Evolutionary conservation across 1,139 yeast species (phyloP).

Genomic region (Magnusiomyces fungicola): DNA sequence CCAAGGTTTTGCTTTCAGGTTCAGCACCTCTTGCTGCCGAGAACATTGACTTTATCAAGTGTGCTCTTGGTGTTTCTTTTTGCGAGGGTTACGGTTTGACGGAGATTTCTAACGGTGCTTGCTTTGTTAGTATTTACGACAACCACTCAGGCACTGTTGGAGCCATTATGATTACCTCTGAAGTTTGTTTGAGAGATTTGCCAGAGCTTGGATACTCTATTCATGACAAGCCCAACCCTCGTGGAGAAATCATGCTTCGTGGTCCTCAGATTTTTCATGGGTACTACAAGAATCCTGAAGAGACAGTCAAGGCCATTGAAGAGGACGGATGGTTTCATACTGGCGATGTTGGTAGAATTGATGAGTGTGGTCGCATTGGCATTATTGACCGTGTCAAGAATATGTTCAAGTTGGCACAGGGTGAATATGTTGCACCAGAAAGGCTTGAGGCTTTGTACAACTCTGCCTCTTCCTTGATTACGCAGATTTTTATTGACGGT

Average conservation of each 20-base stretch:
- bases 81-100: constrained; percentile 74
- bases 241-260: constrained; percentile 56
- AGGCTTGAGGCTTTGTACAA: constrained; percentile 61
- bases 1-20: constrained; percentile 45
- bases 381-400: constrained; percentile 74
- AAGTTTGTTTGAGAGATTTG: constrained; percentile 54
- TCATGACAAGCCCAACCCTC: constrained; percentile 42
- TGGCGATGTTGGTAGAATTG: constrained; percentile 64
- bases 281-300: constrained; percentile 54
- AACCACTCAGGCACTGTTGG: constrained; percentile 55
- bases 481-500: constrained; percentile 64
- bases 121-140: constrained; percentile 42
- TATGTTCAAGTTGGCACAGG: constrained; percentile 74
- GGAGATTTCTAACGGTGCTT: constrained; percentile 65
- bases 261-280: constrained; percentile 59
- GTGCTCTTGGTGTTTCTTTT: constrained; percentile 52
- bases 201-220: constrained; percentile 60
- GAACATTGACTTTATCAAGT: constrained; percentile 53
- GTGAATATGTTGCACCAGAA: constrained; percentile 77
- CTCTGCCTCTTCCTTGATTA: constrained; percentile 43
- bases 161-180: constrained; percentile 45
- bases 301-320: constrained; percentile 47
- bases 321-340: constrained; percentile 70
- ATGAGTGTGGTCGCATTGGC: constrained; percentile 45
- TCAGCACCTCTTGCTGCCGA: constrained; percentile 67